A percentile compares a stretch with the other conserved stretches of the same genome.
phyloP scores from a whole-genome alignment of 306 rosid genomes.

The Quercus aquifolioides region DNA sequence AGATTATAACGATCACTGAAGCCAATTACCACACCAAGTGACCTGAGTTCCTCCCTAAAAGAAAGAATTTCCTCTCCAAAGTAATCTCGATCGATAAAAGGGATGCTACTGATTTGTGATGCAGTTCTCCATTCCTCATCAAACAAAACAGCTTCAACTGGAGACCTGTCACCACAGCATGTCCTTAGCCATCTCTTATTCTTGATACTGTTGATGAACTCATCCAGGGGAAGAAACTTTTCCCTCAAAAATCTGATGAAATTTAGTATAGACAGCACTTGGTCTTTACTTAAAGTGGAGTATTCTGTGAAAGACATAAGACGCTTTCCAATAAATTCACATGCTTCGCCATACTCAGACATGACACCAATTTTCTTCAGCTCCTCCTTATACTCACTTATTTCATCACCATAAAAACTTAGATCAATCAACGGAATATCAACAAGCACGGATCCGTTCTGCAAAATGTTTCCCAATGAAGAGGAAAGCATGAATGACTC shows the following conservation, averaged over 20 bases:
- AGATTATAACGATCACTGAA: constrained; percentile 26
- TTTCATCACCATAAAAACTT: constrained; percentile 38
- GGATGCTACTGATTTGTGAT: constrained; percentile 52
- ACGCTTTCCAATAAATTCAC: constrained; percentile 51
- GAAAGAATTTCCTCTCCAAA: constrained; percentile 47
- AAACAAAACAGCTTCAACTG: too few relatives aligned
- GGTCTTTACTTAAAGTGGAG: constrained; percentile 26
- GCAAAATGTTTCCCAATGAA: constrained; percentile 49
- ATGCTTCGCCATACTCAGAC: constrained; percentile 63
- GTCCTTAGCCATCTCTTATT: too few relatives aligned
- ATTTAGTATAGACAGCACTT: constrained; percentile 45
- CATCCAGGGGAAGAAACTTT: too few relatives aligned
- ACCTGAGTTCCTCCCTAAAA: constrained; percentile 49
- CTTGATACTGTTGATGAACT: too few relatives aligned
- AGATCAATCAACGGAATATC: constrained; percentile 68
- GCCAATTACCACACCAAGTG: constrained; percentile 56
- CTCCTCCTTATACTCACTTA: constrained; percentile 50
- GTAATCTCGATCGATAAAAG: constrained; percentile 46
- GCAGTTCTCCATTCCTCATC: too few relatives aligned
- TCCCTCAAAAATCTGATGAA: too few relatives aligned
- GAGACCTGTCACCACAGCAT: too few relatives aligned
- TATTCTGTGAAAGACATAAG: constrained; percentile 54
- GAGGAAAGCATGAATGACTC: constrained; percentile 52
- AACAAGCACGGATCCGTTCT: constrained; percentile 48
- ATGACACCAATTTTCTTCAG: constrained; percentile 64